These are phyloP conservation scores for Termitomyces sp. DNA, from an alignment of 768 basidiomycete genomes.

Conservation along the genomic window DNA sequence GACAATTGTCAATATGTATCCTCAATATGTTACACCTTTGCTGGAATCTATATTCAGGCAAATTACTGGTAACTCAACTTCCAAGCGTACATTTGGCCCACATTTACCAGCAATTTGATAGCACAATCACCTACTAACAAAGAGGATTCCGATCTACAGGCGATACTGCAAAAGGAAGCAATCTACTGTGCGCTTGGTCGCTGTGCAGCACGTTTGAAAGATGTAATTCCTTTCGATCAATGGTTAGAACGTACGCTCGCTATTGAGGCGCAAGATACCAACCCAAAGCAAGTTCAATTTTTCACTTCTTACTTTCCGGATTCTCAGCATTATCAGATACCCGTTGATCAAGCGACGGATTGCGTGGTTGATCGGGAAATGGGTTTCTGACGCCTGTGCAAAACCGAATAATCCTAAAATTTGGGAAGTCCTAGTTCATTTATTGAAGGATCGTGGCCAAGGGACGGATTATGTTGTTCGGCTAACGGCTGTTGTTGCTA, in stretches of 20 bases:
- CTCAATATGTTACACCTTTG: slow-evolving; percentile 61
- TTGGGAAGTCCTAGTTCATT: slow-evolving; percentile 78
- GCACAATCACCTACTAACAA: slow-evolving; percentile 28
- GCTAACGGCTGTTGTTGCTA: slow-evolving; percentile 73
- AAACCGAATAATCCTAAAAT: slow-evolving; percentile 55
- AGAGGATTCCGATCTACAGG: slow-evolving; percentile 37
- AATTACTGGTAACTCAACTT: slow-evolving; percentile 45
- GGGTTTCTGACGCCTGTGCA: slow-evolving; percentile 66
- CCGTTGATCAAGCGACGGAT: slow-evolving; percentile 92
- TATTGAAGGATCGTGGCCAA: slow-evolving; percentile 61
- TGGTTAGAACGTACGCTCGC: slow-evolving; percentile 63
- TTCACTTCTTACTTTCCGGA: neutral
- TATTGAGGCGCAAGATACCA: slow-evolving; percentile 52
- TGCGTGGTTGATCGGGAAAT: slow-evolving; percentile 91
- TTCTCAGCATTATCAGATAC: slow-evolving; percentile 43
- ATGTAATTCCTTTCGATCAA: slow-evolving; percentile 57
- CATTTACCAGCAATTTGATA: slow-evolving; percentile 10
- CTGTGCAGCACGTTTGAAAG: slow-evolving; percentile 59
- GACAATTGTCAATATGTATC: slow-evolving; percentile 67
- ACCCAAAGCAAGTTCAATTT: slow-evolving; percentile 44
- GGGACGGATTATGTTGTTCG: slow-evolving; percentile 84
- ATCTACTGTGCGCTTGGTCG: slow-evolving; percentile 88
- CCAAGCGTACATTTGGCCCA: neutral
- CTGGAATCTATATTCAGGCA: slow-evolving; percentile 55
- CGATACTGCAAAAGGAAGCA: slow-evolving; percentile 76